Conservation (phyloP, 441 rosid genomes). For the Erodium moschatum region DNA sequence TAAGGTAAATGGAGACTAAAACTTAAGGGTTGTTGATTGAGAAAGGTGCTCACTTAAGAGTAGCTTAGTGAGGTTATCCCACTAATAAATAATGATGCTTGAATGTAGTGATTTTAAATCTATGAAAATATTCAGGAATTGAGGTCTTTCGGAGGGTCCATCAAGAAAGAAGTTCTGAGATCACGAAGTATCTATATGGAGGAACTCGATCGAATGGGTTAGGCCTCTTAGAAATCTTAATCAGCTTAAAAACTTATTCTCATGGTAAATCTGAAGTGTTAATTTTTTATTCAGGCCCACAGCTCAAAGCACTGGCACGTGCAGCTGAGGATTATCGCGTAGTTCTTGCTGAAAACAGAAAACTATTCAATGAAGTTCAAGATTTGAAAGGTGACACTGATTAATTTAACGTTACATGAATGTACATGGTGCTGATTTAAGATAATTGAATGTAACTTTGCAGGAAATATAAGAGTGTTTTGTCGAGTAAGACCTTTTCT, state of each 20-base stretch:
- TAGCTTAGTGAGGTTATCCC: too few relatives aligned
- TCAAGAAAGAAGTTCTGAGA: constrained; percentile 53
- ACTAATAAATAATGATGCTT: background rate
- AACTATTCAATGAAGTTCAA: constrained; percentile 62
- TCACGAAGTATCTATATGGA: constrained; percentile 42
- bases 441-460: background rate
- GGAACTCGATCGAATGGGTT: constrained; percentile 51
- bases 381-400: constrained; percentile 54
- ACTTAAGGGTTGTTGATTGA: too few relatives aligned
- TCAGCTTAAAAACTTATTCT: constrained; percentile 8
- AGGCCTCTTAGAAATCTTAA: constrained; percentile 1
- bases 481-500: constrained; percentile 82
- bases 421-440: background rate
- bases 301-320: constrained; percentile 54
- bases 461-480: constrained; percentile 83
- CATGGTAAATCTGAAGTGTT: constrained; percentile 14
- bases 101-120: background rate
- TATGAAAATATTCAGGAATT: constrained; percentile 43
- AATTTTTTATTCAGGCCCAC: constrained; percentile 33
- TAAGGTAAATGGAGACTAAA: too few relatives aligned
- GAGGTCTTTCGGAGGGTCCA: constrained; percentile 45
- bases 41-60: too few relatives aligned
- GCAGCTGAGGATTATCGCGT: constrained; percentile 55
- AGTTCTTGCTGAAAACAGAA: constrained; percentile 56
- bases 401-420: background rate